phyloP scores from a whole-genome alignment of 2,329 filamentous ascomycete genomes.

The Rosellinia necatrix region DNA sequence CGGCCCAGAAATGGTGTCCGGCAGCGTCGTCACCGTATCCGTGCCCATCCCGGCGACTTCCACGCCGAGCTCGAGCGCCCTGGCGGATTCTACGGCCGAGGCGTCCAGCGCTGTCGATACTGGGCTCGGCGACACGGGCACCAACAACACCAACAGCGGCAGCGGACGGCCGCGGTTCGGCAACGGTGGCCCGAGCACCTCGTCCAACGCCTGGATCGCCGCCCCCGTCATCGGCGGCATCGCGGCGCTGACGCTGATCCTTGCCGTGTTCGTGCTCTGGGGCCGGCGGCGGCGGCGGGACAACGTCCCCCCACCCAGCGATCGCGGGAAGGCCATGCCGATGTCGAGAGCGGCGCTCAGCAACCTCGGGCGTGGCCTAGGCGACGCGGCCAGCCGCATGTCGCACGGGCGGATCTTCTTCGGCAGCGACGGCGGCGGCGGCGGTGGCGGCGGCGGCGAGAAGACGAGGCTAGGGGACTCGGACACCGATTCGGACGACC shows the following conservation, averaged over 20 bases:
- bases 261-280: conserved; percentile 40
- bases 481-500: conserved; percentile 13
- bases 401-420: conserved; percentile 14
- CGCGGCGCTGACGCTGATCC: conserved; percentile 40
- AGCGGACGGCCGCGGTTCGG: background rate
- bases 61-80: background rate
- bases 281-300: conserved; percentile 34
- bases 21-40: conserved; percentile 14
- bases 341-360: conserved; percentile 3
- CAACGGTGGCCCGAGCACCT: conserved; percentile 5
- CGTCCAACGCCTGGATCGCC: conserved; percentile 41
- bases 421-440: no score
- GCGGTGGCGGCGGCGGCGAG: no score
- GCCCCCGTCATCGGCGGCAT: conserved; percentile 43
- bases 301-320: background rate
- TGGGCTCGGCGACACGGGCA: background rate
- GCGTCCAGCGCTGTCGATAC: background rate
- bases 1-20: background rate
- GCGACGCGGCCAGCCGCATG: conserved; percentile 2
- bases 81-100: conserved; percentile 5
- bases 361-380: conserved; percentile 1
- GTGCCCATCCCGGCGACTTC: conserved; percentile 11
- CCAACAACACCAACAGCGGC: background rate
- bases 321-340: background rate
- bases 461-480: conserved; percentile 6